phyloP scores from a whole-genome alignment of 495 filamentous ascomycete species.

The Sordaria brevicollis region DNA sequence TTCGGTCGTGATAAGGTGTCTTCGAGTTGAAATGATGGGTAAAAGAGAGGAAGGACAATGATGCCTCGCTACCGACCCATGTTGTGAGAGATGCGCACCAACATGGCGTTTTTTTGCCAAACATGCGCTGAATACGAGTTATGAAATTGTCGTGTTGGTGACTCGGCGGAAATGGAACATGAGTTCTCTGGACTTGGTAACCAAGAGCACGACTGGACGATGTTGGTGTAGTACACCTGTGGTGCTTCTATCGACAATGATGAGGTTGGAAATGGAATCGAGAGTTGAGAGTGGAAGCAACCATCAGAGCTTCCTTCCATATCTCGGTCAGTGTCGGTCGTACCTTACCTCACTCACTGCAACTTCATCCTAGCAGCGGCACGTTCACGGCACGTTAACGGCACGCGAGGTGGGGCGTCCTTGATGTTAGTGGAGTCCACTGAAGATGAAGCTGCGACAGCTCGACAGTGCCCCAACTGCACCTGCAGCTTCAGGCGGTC shows the following conservation, averaged over 20 bases:
- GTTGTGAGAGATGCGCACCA: neutral
- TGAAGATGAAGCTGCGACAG: neutral
- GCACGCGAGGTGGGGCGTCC: neutral
- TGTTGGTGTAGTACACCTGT: neutral
- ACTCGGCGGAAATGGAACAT: neutral
- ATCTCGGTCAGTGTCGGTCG: neutral
- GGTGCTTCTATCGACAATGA: neutral
- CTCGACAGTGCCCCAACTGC: neutral
- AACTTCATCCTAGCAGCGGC: too few species aligned
- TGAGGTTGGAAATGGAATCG: neutral
- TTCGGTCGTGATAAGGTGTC: neutral
- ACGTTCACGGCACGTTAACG: neutral
- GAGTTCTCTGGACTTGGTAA: neutral
- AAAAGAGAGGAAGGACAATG: neutral
- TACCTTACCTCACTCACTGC: neutral
- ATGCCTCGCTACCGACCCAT: neutral
- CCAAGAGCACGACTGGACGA: neutral
- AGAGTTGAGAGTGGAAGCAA: neutral
- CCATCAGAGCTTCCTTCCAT: neutral
- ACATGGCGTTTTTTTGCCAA: neutral
- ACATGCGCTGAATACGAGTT: neutral
- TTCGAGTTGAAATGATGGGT: neutral
- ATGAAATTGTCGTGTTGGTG: neutral
- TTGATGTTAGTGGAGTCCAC: neutral
- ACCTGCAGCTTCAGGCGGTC: neutral